Conservation (phyloP, 2,329 filamentous ascomycete species). For the Beauveria sp. region DNA sequence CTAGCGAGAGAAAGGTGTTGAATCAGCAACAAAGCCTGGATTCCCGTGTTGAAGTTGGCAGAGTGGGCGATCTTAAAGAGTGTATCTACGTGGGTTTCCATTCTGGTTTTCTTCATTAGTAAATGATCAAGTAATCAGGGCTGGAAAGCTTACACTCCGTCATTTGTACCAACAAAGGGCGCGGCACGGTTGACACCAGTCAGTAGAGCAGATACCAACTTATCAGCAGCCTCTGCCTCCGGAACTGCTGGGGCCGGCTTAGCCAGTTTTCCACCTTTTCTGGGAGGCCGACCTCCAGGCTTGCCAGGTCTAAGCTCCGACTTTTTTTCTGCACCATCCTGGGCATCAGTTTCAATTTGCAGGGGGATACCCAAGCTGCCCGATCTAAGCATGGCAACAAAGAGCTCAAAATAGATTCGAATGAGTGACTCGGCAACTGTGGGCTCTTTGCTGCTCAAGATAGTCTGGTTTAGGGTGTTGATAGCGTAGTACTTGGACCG, state of each 20-base stretch:
- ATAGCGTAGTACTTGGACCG: conserved; percentile 93
- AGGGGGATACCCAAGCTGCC: conserved; percentile 30
- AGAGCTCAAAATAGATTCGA: conserved; percentile 87
- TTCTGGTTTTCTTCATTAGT: conserved; percentile 32
- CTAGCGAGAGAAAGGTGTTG: conserved; percentile 82
- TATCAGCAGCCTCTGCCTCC: conserved; percentile 67
- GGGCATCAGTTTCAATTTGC: conserved; percentile 36
- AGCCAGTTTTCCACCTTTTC: conserved; percentile 18
- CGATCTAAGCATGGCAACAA: conserved; percentile 71
- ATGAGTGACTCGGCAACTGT: conserved; percentile 72
- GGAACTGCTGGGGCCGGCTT: conserved; percentile 37
- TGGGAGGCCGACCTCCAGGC: conserved; percentile 16
- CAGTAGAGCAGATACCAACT: conserved; percentile 83
- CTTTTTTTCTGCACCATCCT: conserved; percentile 24
- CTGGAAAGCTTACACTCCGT: conserved; percentile 51
- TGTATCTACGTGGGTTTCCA: conserved; percentile 86
- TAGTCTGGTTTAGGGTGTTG: conserved; percentile 95
- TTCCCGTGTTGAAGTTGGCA: conserved; percentile 96
- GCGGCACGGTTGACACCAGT: conserved; percentile 95
- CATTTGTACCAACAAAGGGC: conserved; percentile 79
- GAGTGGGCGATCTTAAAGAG: conserved; percentile 95
- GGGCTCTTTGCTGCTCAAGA: conserved; percentile 78
- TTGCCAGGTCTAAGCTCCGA: conserved; percentile 9
- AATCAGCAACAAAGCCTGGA: conserved; percentile 90
- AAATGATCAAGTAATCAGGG: neutral